These are phyloP conservation scores for Moricandia moricandioides DNA, from an alignment of 345 rosid species.

Conservation along the genomic window DNA sequence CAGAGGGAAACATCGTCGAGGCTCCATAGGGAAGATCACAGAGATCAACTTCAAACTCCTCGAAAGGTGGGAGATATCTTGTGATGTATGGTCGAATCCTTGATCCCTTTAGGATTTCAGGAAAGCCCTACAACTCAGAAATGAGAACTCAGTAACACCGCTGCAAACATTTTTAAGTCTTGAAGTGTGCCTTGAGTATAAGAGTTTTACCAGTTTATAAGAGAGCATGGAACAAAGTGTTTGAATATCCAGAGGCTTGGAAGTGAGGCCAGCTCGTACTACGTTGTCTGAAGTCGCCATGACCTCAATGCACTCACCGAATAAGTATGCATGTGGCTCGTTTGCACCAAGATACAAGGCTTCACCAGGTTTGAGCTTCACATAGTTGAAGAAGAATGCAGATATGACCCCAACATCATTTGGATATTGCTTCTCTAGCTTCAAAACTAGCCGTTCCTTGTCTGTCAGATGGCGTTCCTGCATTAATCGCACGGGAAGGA, in stretches of 20 bases:
- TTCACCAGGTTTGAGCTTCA: conserved; percentile 92
- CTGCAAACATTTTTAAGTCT: not conserved
- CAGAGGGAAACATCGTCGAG: conserved; percentile 62
- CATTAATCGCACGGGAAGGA: not conserved
- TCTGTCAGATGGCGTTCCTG: conserved; percentile 81
- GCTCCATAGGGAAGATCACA: conserved; percentile 68
- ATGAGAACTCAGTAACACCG: conserved; percentile 6
- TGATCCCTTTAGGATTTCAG: conserved; percentile 79
- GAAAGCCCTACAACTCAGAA: conserved; percentile 66
- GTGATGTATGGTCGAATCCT: conserved; percentile 59
- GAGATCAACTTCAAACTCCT: conserved; percentile 83
- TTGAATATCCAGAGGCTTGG: conserved; percentile 77
- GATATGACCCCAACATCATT: conserved; percentile 84
- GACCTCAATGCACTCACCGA: conserved; percentile 90
- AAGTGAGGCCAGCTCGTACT: conserved; percentile 97
- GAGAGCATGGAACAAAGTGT: conserved; percentile 97
- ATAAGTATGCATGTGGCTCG: conserved; percentile 91
- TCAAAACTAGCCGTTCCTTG: conserved; percentile 80
- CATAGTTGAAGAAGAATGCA: conserved; percentile 81
- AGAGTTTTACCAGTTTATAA: conserved; percentile 68
- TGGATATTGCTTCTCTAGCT: conserved; percentile 81
- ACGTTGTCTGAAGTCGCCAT: conserved; percentile 99
- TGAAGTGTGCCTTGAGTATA: not conserved
- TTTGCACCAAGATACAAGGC: conserved; percentile 94
- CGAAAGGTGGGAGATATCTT: conserved; percentile 89